Conservation (phyloP, 2,329 filamentous ascomycete species). For the Ophiosphaerella narmari region DNA sequence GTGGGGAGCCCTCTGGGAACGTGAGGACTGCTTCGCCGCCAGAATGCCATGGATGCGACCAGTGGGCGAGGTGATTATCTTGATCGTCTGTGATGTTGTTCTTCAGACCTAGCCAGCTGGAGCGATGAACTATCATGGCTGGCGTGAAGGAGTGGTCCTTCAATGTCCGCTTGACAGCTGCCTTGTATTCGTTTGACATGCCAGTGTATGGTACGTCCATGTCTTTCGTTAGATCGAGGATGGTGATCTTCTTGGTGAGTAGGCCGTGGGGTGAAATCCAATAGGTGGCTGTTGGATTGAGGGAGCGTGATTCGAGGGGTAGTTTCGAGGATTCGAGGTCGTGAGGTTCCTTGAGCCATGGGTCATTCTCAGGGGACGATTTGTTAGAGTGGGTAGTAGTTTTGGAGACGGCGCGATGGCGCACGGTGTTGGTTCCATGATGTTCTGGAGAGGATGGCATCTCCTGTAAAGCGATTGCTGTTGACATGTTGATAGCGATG, state of each 20-base stretch:
- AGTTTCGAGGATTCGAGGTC: conserved; percentile 9
- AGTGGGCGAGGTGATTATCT: conserved; percentile 16
- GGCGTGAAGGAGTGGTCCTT: conserved; percentile 28
- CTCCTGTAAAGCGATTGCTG: conserved; percentile 24
- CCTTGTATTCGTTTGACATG: conserved; percentile 23
- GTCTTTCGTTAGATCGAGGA: conserved; percentile 24
- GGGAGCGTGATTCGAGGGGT: conserved; percentile 17
- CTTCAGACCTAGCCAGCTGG: conserved; percentile 19
- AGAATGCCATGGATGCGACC: conserved; percentile 24
- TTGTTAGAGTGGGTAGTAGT: background rate
- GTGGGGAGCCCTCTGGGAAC: conserved; percentile 20
- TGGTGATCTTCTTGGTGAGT: conserved; percentile 20
- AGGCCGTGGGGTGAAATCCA: conserved; percentile 27
- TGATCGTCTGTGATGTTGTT: conserved; percentile 21
- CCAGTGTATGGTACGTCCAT: conserved; percentile 21
- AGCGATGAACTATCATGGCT: conserved; percentile 11
- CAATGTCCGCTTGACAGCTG: conserved; percentile 16
- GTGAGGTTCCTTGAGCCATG: conserved; percentile 17
- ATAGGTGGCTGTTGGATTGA: conserved; percentile 24
- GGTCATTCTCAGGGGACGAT: conserved; percentile 5
- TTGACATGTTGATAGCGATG: conserved; percentile 16
- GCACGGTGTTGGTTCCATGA: conserved; percentile 7
- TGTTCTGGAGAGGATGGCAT: conserved; percentile 4
- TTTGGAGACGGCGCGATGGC: conserved; percentile 14
- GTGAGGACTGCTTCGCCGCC: conserved; percentile 20